Evolutionary conservation across 306 rosid genomes (phyloP).

Genomic region (Prunus armeniaca): DNA sequence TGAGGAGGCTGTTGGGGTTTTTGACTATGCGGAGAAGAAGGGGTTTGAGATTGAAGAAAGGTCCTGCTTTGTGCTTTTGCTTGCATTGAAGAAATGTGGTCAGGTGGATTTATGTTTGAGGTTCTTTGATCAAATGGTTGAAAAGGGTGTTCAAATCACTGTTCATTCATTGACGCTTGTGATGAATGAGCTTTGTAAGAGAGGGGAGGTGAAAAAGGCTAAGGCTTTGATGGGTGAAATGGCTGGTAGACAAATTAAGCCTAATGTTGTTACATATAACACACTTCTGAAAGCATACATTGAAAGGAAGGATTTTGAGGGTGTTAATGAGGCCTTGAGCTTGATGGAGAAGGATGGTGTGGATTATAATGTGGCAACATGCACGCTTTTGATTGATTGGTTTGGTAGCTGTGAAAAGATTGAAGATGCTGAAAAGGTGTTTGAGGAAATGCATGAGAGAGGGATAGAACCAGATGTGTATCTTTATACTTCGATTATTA

Average conservation of each 20-base stretch:
- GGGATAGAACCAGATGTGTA: conserved; percentile 59
- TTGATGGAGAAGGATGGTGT: conserved; percentile 55
- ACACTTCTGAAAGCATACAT: conserved; percentile 52
- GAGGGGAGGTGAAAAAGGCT: conserved; percentile 50
- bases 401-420: conserved; percentile 42
- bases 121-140: conserved; percentile 62
- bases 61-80: conserved; percentile 72
- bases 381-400: conserved; percentile 58
- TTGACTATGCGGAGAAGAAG: conserved; percentile 38
- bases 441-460: conserved; percentile 51
- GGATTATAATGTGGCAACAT: conserved; percentile 44
- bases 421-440: conserved; percentile 52
- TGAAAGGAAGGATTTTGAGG: conserved; percentile 39
- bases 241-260: conserved; percentile 39
- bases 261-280: conserved; percentile 61
- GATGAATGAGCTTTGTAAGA: conserved; percentile 57
- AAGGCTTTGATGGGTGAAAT: conserved; percentile 55
- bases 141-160: conserved; percentile 40
- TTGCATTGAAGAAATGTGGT: conserved; percentile 52
- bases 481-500: conserved; percentile 62
- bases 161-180: conserved; percentile 68
- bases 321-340: conserved; percentile 46
- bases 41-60: conserved; percentile 64
- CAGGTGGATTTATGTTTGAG: conserved; percentile 34
- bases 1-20: conserved; percentile 53